Evolutionary conservation across 129 eudicot species (phyloP), one percentile per base, ranked within the genome.

Genomic region (Lactuca saligna): DNA sequence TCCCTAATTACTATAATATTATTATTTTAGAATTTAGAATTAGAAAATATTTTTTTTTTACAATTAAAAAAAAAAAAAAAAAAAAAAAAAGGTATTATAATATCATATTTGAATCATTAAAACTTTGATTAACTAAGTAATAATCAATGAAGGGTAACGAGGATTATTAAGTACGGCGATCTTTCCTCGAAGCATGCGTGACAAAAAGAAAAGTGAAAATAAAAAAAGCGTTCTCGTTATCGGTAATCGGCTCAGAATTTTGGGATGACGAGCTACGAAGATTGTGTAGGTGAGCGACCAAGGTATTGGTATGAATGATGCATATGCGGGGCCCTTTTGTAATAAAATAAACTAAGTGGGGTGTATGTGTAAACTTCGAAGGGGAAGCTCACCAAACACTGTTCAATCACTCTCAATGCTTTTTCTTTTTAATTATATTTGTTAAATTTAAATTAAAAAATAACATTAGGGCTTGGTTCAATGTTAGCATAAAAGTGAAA

Each of bases 281-380:
- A 76, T 68, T 68, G 41, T 76, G 70, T 76, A 51, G 75, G 70
- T 69, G 57, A 76, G 59, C 65, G 65, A 68, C 75, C 64, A 41
- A 51, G 7, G 61, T 29, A 53, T 68, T 60, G 7, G 61, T 29
- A 53, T 68, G 14, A 9, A 10, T 59, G 56, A 60, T 68, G 64
- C 60, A 75, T 41, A 17, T 66, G 69, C 20, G 39, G 69, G 74
- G 80, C 5, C 50, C 74, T 68, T 33, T 37, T 37, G 63, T 59
- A 67, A 66, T 75, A 16, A 25, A 59, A 42, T 68, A 59, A 49
- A 75, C n/a, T 50, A 1, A 15, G 17, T 25, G 20, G 74, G 54
- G 61, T 20, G 41, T 20, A 50, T 66, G 42, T 66, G 74, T 66
- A 75, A 59, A 32, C 16, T 49, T 5, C 6, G 16, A 14, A 1